phyloP scores from a whole-genome alignment of 208 protist species.

The Acanthamoeba lugdunensis region DNA sequence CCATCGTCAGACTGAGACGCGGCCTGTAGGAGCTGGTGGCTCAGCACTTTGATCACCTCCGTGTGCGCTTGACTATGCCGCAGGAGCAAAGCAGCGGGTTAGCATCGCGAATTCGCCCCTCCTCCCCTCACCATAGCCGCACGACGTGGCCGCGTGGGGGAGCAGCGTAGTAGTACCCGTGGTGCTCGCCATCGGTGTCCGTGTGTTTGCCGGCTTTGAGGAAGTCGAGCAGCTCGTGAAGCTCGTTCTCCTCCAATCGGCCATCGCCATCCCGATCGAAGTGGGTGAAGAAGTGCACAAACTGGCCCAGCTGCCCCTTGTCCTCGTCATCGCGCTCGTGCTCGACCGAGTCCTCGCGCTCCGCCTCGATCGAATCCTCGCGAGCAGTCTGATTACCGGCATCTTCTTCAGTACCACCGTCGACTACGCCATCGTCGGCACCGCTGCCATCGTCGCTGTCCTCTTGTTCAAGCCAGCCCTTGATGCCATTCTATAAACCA shows the following conservation, averaged over 20 bases:
- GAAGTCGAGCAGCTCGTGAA: conserved; percentile 35
- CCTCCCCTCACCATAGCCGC: background rate
- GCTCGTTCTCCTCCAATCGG: background rate
- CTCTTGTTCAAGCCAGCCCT: background rate
- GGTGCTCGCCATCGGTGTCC: background rate
- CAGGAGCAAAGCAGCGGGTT: background rate
- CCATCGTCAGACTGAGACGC: background rate
- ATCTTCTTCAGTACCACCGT: background rate
- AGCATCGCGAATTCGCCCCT: background rate
- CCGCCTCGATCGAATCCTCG: background rate
- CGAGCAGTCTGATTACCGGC: background rate
- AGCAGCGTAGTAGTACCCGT: background rate
- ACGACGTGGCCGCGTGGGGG: too few relatives aligned
- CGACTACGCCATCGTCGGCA: background rate
- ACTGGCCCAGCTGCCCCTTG: background rate
- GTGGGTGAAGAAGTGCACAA: conserved; percentile 11
- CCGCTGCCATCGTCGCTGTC: background rate
- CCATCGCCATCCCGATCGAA: conserved; percentile 46
- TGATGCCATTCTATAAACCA: background rate
- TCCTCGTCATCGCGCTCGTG: background rate
- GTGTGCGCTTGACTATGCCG: background rate
- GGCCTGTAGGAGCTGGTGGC: background rate
- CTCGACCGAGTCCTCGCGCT: background rate
- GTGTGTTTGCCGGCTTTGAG: conserved; percentile 25
- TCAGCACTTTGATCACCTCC: conserved; percentile 22